Evolutionary conservation across 441 rosid genomes (phyloP), one percentile per base, ranked within the genome.

Genomic region (Populus tomentosa): DNA sequence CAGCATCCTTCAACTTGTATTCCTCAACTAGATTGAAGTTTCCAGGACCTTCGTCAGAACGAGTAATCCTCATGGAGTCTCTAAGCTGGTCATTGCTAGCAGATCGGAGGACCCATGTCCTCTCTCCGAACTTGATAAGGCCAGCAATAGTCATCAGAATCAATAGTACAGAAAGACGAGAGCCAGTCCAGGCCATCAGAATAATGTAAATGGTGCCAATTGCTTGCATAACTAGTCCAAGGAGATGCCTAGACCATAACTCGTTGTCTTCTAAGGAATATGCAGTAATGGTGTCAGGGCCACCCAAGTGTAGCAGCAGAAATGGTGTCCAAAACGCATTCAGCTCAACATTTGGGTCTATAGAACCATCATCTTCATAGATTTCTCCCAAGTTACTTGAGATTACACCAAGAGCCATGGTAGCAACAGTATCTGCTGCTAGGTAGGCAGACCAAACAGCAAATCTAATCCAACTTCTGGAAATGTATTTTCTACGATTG

Each of bases 221-320:
- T 2, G 73, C 71, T 50, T 82, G 80, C 42, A 72, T 30, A 28
- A 62, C 71, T 7, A 75, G 75, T 9, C 67, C 71, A 20, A 85
- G 82, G 56, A 85, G 68, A 69, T 78, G 85, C 77, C 89, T 80
- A 35, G 74, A 77, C 88, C 89, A 88, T 24, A 88, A 75, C 75
- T 86, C 89, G 36, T 85, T 88, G 73, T 88, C 90, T 79, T 86
- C 89, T 64, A 81, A 66, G 59, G 88, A 80, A 70, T 84, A 77
- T 16, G 90, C 87, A 1, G 89, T 85, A 67, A 88, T 82, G 14
- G 85, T 85, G 77, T 83, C 85, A 2, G 86, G 87, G 16, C 91
- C 87, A 8, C 91, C 91, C 9, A 86, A 82, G 81, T 84, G 89
- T 67, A 86, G 70, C 23, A 88, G 85, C 50, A 86, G 79, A 59